A percentile compares a stretch with the other conserved stretches of the same genome.
Evolutionary conservation across 2,329 filamentous ascomycete genomes (phyloP).

Genomic region (Ascochyta clinopodiicola): DNA sequence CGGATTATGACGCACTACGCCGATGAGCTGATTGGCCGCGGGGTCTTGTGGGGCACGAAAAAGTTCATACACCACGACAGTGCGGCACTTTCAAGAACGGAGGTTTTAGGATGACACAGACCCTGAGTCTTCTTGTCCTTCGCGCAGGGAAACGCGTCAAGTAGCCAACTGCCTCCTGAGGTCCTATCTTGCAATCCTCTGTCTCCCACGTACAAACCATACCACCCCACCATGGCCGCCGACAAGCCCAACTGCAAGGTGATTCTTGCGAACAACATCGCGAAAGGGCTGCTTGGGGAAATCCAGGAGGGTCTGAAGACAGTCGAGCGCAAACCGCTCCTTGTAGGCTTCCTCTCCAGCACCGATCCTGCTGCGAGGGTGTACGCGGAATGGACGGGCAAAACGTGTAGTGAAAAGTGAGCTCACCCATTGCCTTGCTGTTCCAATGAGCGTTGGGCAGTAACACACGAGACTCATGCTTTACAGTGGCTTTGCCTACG

Average conservation of each 20-base stretch:
- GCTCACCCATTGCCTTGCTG: slow-evolving; percentile 45
- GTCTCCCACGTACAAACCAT: slow-evolving; percentile 4
- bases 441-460: not conserved
- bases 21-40: slow-evolving; percentile 22
- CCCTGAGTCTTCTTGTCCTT: slow-evolving; percentile 16
- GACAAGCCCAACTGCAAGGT: slow-evolving; percentile 78
- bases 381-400: slow-evolving; percentile 97
- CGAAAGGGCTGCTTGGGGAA: slow-evolving; percentile 79
- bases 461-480: slow-evolving; percentile 4
- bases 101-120: slow-evolving; percentile 21
- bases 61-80: slow-evolving; percentile 15
- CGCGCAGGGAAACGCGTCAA: slow-evolving; percentile 12
- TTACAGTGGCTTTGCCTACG: slow-evolving; percentile 83
- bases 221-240: slow-evolving; percentile 43
- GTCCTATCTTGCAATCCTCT: not conserved
- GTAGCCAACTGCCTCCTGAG: slow-evolving; percentile 3
- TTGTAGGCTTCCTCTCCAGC: slow-evolving; percentile 93
- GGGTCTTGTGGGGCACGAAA: slow-evolving; percentile 22
- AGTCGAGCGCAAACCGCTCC: slow-evolving; percentile 74
- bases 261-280: slow-evolving; percentile 84
- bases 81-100: slow-evolving; percentile 13
- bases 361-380: slow-evolving; percentile 87
- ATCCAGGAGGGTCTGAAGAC: slow-evolving; percentile 77
- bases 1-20: slow-evolving; percentile 23
- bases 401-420: slow-evolving; percentile 96